A percentile compares a stretch with the other conserved stretches of the same genome.
phyloP scores from a whole-genome alignment of 306 rosid genomes.

The Prunus mume region DNA sequence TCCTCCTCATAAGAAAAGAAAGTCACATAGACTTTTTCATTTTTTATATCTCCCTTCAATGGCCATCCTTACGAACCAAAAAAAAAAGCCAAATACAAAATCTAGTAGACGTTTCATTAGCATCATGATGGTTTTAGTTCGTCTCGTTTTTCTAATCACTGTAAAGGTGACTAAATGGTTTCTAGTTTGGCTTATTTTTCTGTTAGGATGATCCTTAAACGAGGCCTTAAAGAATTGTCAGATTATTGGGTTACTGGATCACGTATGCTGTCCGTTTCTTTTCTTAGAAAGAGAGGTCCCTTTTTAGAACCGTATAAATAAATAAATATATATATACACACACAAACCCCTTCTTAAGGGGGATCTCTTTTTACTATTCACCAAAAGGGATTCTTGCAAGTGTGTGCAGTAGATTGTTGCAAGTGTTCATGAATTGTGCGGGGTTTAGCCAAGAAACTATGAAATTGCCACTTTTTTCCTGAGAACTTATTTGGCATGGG shows the following conservation, averaged over 20 bases:
- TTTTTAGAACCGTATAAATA: background rate
- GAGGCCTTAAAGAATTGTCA: background rate
- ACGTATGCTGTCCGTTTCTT: background rate
- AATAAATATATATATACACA: too few species aligned
- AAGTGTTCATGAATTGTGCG: background rate
- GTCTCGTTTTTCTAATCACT: background rate
- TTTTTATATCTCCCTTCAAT: background rate
- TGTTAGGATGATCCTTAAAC: background rate
- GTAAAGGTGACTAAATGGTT: background rate
- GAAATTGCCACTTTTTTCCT: background rate
- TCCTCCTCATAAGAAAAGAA: background rate
- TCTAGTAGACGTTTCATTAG: background rate
- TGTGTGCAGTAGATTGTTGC: background rate
- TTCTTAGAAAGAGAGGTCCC: background rate
- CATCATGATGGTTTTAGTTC: constrained; percentile 1
- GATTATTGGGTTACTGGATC: background rate
- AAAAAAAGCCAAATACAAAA: background rate
- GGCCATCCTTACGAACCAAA: background rate
- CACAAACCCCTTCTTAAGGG: too few species aligned
- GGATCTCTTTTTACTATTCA: too few species aligned
- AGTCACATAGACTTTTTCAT: background rate
- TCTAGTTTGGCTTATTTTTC: background rate
- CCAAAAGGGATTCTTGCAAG: background rate
- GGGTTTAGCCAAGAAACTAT: background rate
- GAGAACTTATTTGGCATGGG: background rate